Evolutionary conservation across 495 filamentous ascomycete genomes (phyloP), one percentile per base, ranked within the genome.

Genomic region (Penicillium subrubescens): DNA sequence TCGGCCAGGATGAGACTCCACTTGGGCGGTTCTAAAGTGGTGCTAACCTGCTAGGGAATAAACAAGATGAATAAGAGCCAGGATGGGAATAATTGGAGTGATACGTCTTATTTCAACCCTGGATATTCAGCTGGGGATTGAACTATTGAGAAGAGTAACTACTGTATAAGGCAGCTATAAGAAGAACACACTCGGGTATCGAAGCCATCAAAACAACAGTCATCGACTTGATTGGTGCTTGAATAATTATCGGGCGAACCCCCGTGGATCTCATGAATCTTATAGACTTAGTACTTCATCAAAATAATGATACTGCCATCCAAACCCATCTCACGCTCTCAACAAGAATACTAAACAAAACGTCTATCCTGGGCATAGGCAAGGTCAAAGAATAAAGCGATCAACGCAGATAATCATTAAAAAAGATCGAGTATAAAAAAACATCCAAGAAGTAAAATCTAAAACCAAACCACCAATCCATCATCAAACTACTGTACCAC

Each of bases 11-110:
- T 15, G 37, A 27, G 50, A 12, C 65, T 68, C 68, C 68, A 71
- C 68, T 37, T 29, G 21, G 60, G 68, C 68, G 68, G 61, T 57
- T 67, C 62, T 8, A 23, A 10, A 44, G 43, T 44, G 43, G 43
- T 27, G 25, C 25, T 27, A 27, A 27, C 25, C 4, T 8, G 21
- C n/a, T 7, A 5, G 21, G 41, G 43, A n/a, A 44, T 44, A 44
- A 44, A 27, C 25, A 27, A 27, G 25, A 1, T 27, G 25, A 27
- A 27, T 27, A 27, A 27, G 25, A 27, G 25, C 25, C 25, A 27
- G 25, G 25, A 4, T 27, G 25, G 25, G 25, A 27, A 27, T 27
- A 27, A 27, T 27, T 27, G 25, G 25, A 27, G 35, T 63, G 61
- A 63, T 58, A 59, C 54, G 55, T 63, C 54, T 2, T 6, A 19